Conservation (phyloP, 345 rosid species). For the Eucalyptus tenuipes region DNA sequence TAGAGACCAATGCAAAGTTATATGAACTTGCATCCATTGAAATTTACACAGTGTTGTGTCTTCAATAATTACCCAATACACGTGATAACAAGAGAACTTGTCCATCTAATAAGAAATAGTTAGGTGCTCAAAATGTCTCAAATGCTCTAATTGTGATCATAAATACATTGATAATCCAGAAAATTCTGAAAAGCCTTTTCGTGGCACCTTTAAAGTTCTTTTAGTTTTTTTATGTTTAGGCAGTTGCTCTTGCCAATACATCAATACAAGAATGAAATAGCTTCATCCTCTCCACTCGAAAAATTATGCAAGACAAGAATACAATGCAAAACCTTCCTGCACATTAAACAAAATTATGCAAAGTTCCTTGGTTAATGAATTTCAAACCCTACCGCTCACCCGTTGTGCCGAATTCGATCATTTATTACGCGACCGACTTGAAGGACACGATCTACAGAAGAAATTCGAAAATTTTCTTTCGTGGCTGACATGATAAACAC, state of each 20-base stretch:
- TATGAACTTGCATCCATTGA: neutral
- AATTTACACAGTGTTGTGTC: neutral
- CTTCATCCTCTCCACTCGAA: neutral
- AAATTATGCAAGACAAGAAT: neutral
- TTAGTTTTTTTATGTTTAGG: neutral
- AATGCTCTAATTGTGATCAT: neutral
- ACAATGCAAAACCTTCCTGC: neutral
- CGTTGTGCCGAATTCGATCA: neutral
- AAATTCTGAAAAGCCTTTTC: neutral
- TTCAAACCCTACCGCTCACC: neutral
- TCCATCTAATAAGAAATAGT: neutral
- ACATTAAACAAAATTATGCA: neutral
- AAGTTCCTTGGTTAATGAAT: neutral
- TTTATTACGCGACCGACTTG: neutral
- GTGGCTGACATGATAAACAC: neutral
- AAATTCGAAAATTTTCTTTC: neutral
- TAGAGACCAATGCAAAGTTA: neutral
- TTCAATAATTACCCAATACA: no score
- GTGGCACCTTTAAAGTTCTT: neutral
- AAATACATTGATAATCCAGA: neutral
- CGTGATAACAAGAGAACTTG: no score
- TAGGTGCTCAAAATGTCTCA: neutral
- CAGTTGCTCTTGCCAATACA: neutral
- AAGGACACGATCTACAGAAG: neutral
- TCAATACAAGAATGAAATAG: neutral